Evolutionary conservation across 352 stramenopile species (phyloP), one percentile per base, ranked within the genome.

Genomic region (Phytophthora melonis): DNA sequence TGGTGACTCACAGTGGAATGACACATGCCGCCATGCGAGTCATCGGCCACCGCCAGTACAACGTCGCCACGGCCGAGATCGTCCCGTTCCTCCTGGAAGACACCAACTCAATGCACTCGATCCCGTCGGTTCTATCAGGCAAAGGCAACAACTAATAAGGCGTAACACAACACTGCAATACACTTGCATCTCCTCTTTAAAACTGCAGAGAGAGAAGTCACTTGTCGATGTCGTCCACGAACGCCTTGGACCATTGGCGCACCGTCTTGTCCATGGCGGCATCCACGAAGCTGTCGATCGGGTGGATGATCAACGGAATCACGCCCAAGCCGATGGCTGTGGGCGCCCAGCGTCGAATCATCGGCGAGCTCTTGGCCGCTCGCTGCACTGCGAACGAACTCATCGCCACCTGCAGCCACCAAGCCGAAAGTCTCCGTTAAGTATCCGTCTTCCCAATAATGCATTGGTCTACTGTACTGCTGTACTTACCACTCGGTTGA

Each of bases 241-340:
- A 80, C 2, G 70, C 55, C 13, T 64, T 68, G 2, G 78, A 66
- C 85, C 83, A 90, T 54, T 88, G 79, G 62, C 83, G 83, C 27
- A 82, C 80, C 19, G 81, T 81, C 41, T 66, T 68, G 67, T 92
- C 84, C 84, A 93, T 91, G 10, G 76, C 60, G 3, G 55, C 53
- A 58, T 93, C 84, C 8, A 93, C 86, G 8, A 91, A 78, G 45
- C 72, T 57, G 78, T 98, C 91, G 47, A 98, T 92, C 23, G 92
- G 92, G 68, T 94, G 86, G 63, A 97, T 88, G 68, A 98, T 97
- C 50, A 97, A 75, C 2, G 91, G 90, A 63, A 98, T 97, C 14
- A 92, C 80, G 7, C 79, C 80, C 19, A 97, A 71, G 1, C 92
- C 90, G 32, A 94, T 76, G 11, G 80, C 87, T n/a, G 90, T 97